phyloP scores from a whole-genome alignment of 306 rosid genomes.

The Datisca glomerata region DNA sequence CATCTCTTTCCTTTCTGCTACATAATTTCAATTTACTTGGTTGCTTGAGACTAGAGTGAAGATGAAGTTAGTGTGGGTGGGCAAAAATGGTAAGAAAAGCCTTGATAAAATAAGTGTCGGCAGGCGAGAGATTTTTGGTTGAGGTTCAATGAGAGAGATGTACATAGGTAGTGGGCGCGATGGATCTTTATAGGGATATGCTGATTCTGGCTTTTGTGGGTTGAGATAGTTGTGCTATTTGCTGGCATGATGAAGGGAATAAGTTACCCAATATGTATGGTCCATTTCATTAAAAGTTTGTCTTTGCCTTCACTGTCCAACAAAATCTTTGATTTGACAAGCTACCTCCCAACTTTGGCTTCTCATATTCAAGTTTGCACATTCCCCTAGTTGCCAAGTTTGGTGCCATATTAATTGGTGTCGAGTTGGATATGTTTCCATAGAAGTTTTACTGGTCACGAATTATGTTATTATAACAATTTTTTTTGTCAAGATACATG shows the following conservation, averaged over 20 bases:
- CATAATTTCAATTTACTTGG: constrained; percentile 1
- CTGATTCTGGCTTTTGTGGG: constrained; percentile 12
- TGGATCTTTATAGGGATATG: constrained; percentile 18
- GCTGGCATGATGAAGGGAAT: constrained; percentile 14
- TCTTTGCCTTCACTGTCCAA: background rate
- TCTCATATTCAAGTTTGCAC: too few species aligned
- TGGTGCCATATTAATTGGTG: too few species aligned
- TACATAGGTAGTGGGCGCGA: constrained; percentile 13
- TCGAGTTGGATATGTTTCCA: too few species aligned
- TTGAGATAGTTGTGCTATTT: constrained; percentile 6
- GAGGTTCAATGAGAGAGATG: constrained; percentile 13
- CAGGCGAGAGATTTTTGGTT: constrained; percentile 11
- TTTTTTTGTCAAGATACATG: too few species aligned
- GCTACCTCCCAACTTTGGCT: too few species aligned
- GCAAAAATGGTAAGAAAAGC: constrained; percentile 12
- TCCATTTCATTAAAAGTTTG: constrained; percentile 17
- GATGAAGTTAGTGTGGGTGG: constrained; percentile 47
- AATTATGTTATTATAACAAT: too few species aligned
- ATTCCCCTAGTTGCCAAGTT: too few species aligned
- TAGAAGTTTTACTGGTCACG: too few species aligned
- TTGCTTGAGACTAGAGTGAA: background rate
- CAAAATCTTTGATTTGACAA: constrained; percentile 13
- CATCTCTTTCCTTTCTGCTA: background rate
- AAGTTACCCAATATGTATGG: constrained; percentile 12
- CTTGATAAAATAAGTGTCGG: constrained; percentile 2